Evolutionary conservation across 2,329 filamentous ascomycete genomes (phyloP), one percentile per base, ranked within the genome.

Genomic region (Orbilia oligospora): DNA sequence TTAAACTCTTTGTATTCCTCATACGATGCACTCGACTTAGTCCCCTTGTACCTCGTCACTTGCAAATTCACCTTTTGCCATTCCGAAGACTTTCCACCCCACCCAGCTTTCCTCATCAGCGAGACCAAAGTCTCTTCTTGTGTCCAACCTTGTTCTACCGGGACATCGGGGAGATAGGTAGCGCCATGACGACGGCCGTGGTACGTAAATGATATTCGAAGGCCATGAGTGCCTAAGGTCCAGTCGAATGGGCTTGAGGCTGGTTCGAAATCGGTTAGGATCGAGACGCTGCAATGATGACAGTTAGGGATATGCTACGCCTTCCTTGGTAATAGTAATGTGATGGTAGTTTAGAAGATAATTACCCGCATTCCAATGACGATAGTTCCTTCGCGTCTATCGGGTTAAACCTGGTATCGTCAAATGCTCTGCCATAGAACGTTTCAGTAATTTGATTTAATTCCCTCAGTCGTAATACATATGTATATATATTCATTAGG

Each of bases 101-200:
- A 99, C 0, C 96, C 96, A 0, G 94, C 94, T 87, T 99, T 99
- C 76, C 93, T 88, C 91, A 97, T 96, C 83, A 98, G 86, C 84
- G 93, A 97, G 68, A 94, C 88, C 1, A 99, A 85, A 0, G 95
- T 93, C 87, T 98, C 93, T 83, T 98, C 94, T 85, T 96, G 94
- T 10, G 89, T 93, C 96, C 96, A 99, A 16, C 93, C 94, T 84
- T 98, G 96, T 86, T 99, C 96, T 0, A 89, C 86, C 9, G 95
- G 92, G 5, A 99, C 94, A 83, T 97, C 93, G 0, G 96, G 96
- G 14, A 99, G 88, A 83, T 98, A 99, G 0, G 96, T 97, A 0
- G 93, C 89, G 16, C 94, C 93, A 83, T 93, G 93, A 56, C 92
- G 89, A 63, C 90, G 88, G 16, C 90, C 90, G 81, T 90, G 88